Base-by-base conservation (phyloP, 768 basidiomycete genomes). In the Leccinum ochraceum region DNA sequence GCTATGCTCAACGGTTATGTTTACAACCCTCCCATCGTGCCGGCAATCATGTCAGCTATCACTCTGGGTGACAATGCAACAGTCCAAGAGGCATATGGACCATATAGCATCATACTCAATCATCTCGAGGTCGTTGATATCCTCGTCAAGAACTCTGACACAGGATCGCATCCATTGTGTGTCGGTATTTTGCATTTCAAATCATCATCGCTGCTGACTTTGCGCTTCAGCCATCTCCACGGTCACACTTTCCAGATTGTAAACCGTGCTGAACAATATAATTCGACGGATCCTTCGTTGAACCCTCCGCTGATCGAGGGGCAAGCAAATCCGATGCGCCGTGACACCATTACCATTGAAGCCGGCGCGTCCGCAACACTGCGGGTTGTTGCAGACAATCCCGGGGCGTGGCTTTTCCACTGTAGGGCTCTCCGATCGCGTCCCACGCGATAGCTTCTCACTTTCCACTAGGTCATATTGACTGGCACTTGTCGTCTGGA, bases 201-300 rank as follows among this genome's bases (percentile, higher is more conserved):
- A 16, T 1, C n/a, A 37, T 58, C 14, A 14, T 53, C 32, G 24
- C 36, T 58, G 53, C 36, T 51, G 37, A 66, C 4, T 24, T 30
- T 2, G 2, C n/a, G 17, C 46, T 48, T 62, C 55, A 94, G 94
- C 85, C 94, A 97, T 73, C 74, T 95, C 57, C 94, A 96, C 74
- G 95, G 95, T 0, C 92, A 96, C 78, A 87, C 88, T 67, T 83
- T 87, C 77, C 88, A 90, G 78, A 82, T 98, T 62, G 86, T 96
- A 22, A 80, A 85, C 58, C 87, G 89, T 57, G 82, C 86, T 2
- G 65, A 79, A 57, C 83, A 95, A 70, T 93, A 86, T 66, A 84
- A 84, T 0, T 88, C 89, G 1, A 75, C 81, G 66, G 91, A 98
- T 74, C 83, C 90, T 1, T 67, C 76, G 1, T 78, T 95, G 52